phyloP scores from a whole-genome alignment of 768 basidiomycete species.

The Porphyrellus cyaneotinctus region DNA sequence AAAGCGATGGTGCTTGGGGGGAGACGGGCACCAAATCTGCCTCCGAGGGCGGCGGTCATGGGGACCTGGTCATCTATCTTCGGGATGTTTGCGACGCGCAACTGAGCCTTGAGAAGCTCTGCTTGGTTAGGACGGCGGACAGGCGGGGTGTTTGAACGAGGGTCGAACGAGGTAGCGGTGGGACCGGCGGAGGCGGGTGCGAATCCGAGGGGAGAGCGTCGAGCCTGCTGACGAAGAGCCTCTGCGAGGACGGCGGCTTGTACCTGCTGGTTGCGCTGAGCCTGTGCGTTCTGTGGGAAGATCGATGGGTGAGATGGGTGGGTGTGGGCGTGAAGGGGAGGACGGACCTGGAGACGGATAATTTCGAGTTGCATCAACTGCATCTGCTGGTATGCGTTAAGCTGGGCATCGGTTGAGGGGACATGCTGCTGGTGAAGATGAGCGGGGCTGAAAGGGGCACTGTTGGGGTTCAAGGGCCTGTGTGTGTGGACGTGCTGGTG shows the following conservation, averaged over 20 bases:
- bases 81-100: constrained; percentile 37
- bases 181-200: constrained; percentile 76
- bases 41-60: constrained; percentile 77
- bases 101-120: constrained; percentile 60
- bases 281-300: constrained; percentile 52
- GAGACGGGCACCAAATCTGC: constrained; percentile 66
- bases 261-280: constrained; percentile 56
- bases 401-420: constrained; percentile 41
- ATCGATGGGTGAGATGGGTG: constrained; percentile 9
- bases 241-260: constrained; percentile 69
- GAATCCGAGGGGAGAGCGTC: constrained; percentile 25
- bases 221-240: constrained; percentile 48
- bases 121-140: constrained; percentile 66
- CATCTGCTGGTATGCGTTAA: constrained; percentile 64
- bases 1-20: constrained; percentile 38
- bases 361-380: constrained; percentile 86
- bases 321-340: background rate
- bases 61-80: constrained; percentile 58
- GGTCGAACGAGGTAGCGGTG: constrained; percentile 57
- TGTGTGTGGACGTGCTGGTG: constrained; percentile 56
- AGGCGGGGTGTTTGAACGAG: constrained; percentile 54
- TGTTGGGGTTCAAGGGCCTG: constrained; percentile 52
- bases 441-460: constrained; percentile 42
- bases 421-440: constrained; percentile 41
- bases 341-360: constrained; percentile 69